Conservation (phyloP, 2,329 filamentous ascomycete genomes). For the Fusarium austroafricanum region DNA sequence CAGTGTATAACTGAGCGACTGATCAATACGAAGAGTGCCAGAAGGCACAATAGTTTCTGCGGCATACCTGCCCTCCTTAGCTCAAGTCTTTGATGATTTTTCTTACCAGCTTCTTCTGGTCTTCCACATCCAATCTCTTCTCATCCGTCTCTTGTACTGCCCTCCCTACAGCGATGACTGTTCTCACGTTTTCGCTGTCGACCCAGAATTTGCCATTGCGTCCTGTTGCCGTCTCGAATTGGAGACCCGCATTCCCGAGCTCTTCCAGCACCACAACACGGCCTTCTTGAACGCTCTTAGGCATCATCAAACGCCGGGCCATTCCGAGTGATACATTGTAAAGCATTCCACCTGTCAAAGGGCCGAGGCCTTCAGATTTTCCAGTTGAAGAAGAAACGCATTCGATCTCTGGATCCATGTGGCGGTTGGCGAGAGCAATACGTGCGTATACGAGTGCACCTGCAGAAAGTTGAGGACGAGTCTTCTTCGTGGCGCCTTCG, state of each 20-base stretch:
- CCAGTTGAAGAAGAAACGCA: slow-evolving; percentile 89
- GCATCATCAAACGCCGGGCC: slow-evolving; percentile 80
- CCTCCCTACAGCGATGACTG: slow-evolving; percentile 80
- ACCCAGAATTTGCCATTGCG: slow-evolving; percentile 95
- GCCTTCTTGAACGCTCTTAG: slow-evolving; percentile 69
- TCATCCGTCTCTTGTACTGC: slow-evolving; percentile 84
- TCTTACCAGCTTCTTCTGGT: slow-evolving; percentile 77
- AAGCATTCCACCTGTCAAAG: slow-evolving; percentile 85
- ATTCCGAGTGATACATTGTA: slow-evolving; percentile 84
- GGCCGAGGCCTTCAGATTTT: slow-evolving; percentile 88
- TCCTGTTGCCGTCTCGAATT: slow-evolving; percentile 94
- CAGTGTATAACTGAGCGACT: slow-evolving; percentile 36
- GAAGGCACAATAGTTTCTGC: slow-evolving; percentile 20
- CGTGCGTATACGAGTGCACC: slow-evolving; percentile 91
- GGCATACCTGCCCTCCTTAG: slow-evolving; percentile 46
- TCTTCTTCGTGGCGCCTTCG: slow-evolving; percentile 92
- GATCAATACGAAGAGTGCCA: slow-evolving; percentile 39
- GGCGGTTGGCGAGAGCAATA: slow-evolving; percentile 79
- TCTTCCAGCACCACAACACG: slow-evolving; percentile 81
- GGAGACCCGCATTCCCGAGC: slow-evolving; percentile 78
- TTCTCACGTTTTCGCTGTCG: slow-evolving; percentile 78
- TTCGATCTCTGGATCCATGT: slow-evolving; percentile 90
- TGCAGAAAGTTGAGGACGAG: slow-evolving; percentile 78
- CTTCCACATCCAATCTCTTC: slow-evolving; percentile 69
- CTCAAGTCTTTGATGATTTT: slow-evolving; percentile 71